Base-by-base conservation (phyloP, 257 asterid species). In the Mentha longifolia region DNA sequence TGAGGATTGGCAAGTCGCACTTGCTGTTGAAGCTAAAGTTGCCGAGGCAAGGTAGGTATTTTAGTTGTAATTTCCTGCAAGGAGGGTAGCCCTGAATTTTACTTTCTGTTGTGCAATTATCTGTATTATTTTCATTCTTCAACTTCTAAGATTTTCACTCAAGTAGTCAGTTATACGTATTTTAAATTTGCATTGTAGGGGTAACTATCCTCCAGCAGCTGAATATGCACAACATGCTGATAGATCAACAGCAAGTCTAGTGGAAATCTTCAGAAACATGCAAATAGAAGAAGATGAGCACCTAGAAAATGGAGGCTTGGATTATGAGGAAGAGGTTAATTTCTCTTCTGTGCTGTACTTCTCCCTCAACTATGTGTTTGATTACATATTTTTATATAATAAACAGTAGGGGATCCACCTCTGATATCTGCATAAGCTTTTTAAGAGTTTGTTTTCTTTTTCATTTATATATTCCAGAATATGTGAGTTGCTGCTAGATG, bases 1-100 rank as follows among this genome's bases (percentile, higher is more conserved):
- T 72, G 97, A 92, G 41, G 95, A 90, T 66, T 92, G 98, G 98
- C 97, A 92, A 85, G 80, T 92, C 60, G 97, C 97, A 25, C 95
- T 86, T 80, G 80, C 82, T 61, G 90, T 89, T 68, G 97, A 92
- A 84, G 71, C 89, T 70, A 90, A 83, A 80, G 80, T 61, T 73
- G 79, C 89, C 14, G 96, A 84, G 76, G 62, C 94, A 60, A 86
- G 87, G 87, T 81, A 67, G 81, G 83, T 75, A 72, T 57, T 67
- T 86, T 54, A 57, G 63, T 52, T 70, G 25, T 9, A 31, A 63
- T 51, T 61, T 51, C 60, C 9, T 30, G 60, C 45, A 7, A 41
- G 58, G 41, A 6, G 14, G 59, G 12, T 63, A 41, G 12, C 33
- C 57, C 35, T 73, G 64, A 66, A 22, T 51, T 69, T 30, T 45